Conservation (phyloP, 2,329 filamentous ascomycete genomes). For the Elsinoe fawcettii region DNA sequence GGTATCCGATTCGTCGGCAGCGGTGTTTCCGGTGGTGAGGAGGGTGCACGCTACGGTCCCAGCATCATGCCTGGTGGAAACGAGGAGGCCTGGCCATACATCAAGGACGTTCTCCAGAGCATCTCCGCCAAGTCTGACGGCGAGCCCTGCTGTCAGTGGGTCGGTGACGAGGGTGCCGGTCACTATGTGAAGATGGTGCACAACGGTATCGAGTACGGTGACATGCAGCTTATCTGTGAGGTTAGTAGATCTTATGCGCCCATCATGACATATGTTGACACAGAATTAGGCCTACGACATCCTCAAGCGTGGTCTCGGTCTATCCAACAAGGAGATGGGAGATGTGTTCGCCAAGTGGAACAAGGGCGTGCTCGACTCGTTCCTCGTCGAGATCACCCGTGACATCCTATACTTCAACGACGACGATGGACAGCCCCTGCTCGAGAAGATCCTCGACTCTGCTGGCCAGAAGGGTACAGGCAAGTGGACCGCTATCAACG, state of each 20-base stretch:
- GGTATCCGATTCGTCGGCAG: slow-evolving; percentile 91
- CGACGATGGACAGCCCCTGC: slow-evolving; percentile 78
- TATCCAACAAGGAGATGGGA: slow-evolving; percentile 88
- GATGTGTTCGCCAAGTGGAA: slow-evolving; percentile 96
- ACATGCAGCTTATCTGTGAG: slow-evolving; percentile 99
- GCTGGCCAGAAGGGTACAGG: slow-evolving; percentile 99
- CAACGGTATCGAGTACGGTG: slow-evolving; percentile 99
- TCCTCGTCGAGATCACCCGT: slow-evolving; percentile 98
- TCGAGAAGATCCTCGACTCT: slow-evolving; percentile 98
- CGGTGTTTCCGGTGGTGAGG: slow-evolving; percentile 98
- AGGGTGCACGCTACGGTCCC: slow-evolving; percentile 95
- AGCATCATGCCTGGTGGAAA: slow-evolving; percentile 99
- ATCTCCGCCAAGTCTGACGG: slow-evolving; percentile 96
- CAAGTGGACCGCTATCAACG: slow-evolving; percentile 99
- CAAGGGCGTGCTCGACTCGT: slow-evolving; percentile 95
- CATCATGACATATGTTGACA: slow-evolving; percentile 17
- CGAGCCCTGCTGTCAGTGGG: slow-evolving; percentile 99
- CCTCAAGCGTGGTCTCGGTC: slow-evolving; percentile 93
- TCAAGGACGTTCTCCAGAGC: slow-evolving; percentile 98
- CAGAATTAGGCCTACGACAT: slow-evolving; percentile 87
- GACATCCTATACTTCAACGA: slow-evolving; percentile 99
- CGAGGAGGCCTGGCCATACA: slow-evolving; percentile 93
- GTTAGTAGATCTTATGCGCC: slow-evolving; percentile 43
- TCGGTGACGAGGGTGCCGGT: slow-evolving; percentile 97
- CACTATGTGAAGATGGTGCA: slow-evolving; percentile 99